Percentiles rank a stretch among this genome's conserved stretches.
These are phyloP conservation scores for Agarophyton chilense DNA, from an alignment of 23 red algal species.

Conservation along the genomic window DNA sequence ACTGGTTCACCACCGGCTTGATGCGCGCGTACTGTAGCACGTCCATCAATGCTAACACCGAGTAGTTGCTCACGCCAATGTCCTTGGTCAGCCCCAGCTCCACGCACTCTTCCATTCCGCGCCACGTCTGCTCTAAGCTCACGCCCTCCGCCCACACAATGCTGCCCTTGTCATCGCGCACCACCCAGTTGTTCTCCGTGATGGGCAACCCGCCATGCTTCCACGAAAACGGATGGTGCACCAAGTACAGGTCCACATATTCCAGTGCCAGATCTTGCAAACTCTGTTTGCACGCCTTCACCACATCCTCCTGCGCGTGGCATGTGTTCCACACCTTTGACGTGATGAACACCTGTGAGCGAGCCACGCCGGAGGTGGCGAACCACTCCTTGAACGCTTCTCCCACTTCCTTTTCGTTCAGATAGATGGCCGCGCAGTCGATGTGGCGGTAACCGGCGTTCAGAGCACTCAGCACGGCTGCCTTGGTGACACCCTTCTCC, in stretches of 20 bases:
- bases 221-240: conserved; percentile 89
- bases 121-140: conserved; percentile 78
- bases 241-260: conserved; percentile 86
- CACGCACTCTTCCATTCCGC: conserved; percentile 81
- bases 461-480: conserved; percentile 73
- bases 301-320: conserved; percentile 76
- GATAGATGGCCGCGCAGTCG: conserved; percentile 89
- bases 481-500: conserved; percentile 60
- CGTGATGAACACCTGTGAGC: conserved; percentile 81
- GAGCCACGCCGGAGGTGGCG: conserved; percentile 28
- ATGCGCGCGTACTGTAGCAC: conserved; percentile 73
- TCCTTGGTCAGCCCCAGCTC: conserved; percentile 59
- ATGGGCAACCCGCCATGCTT: conserved; percentile 76
- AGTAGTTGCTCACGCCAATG: conserved; percentile 89
- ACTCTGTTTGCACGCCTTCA: conserved; percentile 62
- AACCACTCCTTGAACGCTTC: conserved; percentile 70
- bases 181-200: conserved; percentile 59
- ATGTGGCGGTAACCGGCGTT: conserved; percentile 89
- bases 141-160: conserved; percentile 57
- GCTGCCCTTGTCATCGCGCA: conserved; percentile 45
- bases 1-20: conserved; percentile 86
- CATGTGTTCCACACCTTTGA: conserved; percentile 95
- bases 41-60: conserved; percentile 69
- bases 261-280: conserved; percentile 80
- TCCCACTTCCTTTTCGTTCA: conserved; percentile 88